Percentiles rank a stretch among this genome's conserved stretches.
Conservation (phyloP, 2,329 filamentous ascomycete species). For the Ceratocystis diversiconidia region DNA sequence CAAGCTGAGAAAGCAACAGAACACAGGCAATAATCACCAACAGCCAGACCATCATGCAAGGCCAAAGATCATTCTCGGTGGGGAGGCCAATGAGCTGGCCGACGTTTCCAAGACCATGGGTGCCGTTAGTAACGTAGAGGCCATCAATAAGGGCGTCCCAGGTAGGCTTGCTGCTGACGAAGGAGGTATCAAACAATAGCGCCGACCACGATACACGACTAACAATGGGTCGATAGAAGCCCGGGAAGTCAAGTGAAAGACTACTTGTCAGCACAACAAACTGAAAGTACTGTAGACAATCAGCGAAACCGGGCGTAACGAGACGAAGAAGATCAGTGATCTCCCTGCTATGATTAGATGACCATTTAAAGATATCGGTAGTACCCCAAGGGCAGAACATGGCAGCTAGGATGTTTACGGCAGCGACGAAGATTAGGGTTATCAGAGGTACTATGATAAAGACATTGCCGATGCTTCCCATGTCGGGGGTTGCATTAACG, state of each 20-base stretch:
- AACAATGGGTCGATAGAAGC: conserved; percentile 82
- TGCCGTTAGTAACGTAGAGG: conserved; percentile 67
- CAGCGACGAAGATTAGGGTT: conserved; percentile 63
- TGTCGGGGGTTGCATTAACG: conserved; percentile 67
- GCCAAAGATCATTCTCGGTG: conserved; percentile 69
- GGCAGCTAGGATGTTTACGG: conserved; percentile 70
- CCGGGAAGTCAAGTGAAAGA: conserved; percentile 76
- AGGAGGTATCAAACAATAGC: conserved; percentile 85
- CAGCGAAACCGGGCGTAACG: conserved; percentile 89
- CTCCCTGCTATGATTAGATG: conserved; percentile 93
- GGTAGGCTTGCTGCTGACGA: conserved; percentile 54
- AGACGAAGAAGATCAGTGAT: conserved; percentile 69
- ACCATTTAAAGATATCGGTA: conserved; percentile 82
- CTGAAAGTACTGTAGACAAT: conserved; percentile 94
- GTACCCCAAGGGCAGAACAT: conserved; percentile 92
- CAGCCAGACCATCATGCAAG: conserved; percentile 85
- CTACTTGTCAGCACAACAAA: conserved; percentile 81
- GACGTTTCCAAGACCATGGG: conserved; percentile 64
- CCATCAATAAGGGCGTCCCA: conserved; percentile 62
- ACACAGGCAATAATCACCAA: conserved; percentile 58
- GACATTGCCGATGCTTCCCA: conserved; percentile 56
- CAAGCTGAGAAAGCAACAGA: conserved; percentile 57
- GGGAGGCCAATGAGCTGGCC: conserved; percentile 74
- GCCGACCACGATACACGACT: conserved; percentile 80
- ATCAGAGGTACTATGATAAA: conserved; percentile 64